Evolutionary conservation across 805 yeast species (phyloP).

Genomic region (Spathaspora girioi): DNA sequence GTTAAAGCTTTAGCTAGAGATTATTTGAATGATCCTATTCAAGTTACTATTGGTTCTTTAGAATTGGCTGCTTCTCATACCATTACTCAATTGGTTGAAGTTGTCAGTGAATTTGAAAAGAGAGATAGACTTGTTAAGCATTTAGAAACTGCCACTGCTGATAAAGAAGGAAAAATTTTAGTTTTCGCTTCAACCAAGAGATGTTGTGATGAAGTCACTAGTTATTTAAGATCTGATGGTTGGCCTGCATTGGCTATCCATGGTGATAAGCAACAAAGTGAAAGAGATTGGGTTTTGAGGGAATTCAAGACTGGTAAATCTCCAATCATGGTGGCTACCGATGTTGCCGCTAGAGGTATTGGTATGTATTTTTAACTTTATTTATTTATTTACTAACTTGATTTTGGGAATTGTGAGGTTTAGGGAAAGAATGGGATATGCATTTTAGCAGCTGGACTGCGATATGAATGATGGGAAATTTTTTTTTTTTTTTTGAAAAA

Average conservation of each 20-base stretch:
- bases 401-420: not conserved
- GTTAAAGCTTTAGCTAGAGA: slow-evolving; percentile 91
- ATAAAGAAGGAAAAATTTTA: slow-evolving; percentile 71
- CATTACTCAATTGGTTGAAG: slow-evolving; percentile 90
- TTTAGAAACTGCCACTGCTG: slow-evolving; percentile 73
- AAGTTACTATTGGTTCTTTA: slow-evolving; percentile 93
- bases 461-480: not conserved
- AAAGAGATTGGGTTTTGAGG: slow-evolving; percentile 96
- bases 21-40: slow-evolving; percentile 88
- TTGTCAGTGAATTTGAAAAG: slow-evolving; percentile 88
- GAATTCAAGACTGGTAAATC: slow-evolving; percentile 92
- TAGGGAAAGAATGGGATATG: not conserved
- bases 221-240: slow-evolving; percentile 89
- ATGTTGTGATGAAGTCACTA: slow-evolving; percentile 93
- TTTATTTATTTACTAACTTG: slow-evolving; percentile 9
- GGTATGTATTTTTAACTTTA: slow-evolving; percentile 62
- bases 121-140: slow-evolving; percentile 85
- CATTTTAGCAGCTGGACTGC: not conserved
- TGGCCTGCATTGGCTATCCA: slow-evolving; percentile 99
- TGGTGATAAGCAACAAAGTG: slow-evolving; percentile 96
- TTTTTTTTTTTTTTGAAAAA: slow-evolving; percentile 1
- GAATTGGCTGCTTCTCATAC: slow-evolving; percentile 96
- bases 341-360: slow-evolving; percentile 99
- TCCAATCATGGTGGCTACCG: slow-evolving; percentile 98
- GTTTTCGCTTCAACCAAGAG: slow-evolving; percentile 96